Base-by-base conservation (phyloP, 352 stramenopile genomes). In the Thalassiosira ordinaria region DNA sequence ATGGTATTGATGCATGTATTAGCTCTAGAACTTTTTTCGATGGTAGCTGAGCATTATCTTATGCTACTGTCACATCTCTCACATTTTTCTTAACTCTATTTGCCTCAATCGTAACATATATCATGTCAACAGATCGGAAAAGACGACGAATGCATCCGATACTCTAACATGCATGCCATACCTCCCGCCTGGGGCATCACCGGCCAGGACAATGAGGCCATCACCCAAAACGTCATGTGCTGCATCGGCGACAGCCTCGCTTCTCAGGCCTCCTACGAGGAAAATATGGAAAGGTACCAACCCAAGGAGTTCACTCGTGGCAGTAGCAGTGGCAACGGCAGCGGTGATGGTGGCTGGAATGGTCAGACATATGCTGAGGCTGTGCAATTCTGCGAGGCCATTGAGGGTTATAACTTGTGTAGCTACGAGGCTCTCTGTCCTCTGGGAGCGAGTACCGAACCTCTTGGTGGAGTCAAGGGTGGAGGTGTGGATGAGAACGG, bases 371-470 rank as follows among this genome's bases (percentile, higher is more conserved):
- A 52, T 49, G 18, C 9, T 1, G 47, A 41, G 9, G 60, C 70
- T 1, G 13, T 57, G 46, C 24, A 62, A 8, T 79, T 79, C 13
- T 79, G 70, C 33, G 57, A 18, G 14, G 11, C 2, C 16, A 56
- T 52, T 14, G 22, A 59, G 0, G 70, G 59, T 0, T 79, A 66
- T 52, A 47, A 18, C 9, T 16, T 79, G 9, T 79, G 70, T 35
- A 46, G 59, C 4, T 72, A 59, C 33, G 70, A 47, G 9, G 70
- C 57, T 18, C 8, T 79, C 33, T 79, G 70, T 62, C 72, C 72
- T 18, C 7, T 62, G 37, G 60, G 61, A 8, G 13, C 26, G 16
- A 61, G 37, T 39, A 29, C 3, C 13, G n/a, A 46, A 18, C 47
- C 63, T 7, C 7, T 56, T 33, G 39, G 24, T 9, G 31, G 24